Evolutionary conservation across 257 asterid species (phyloP).

Genomic region (Gentiana straminea): DNA sequence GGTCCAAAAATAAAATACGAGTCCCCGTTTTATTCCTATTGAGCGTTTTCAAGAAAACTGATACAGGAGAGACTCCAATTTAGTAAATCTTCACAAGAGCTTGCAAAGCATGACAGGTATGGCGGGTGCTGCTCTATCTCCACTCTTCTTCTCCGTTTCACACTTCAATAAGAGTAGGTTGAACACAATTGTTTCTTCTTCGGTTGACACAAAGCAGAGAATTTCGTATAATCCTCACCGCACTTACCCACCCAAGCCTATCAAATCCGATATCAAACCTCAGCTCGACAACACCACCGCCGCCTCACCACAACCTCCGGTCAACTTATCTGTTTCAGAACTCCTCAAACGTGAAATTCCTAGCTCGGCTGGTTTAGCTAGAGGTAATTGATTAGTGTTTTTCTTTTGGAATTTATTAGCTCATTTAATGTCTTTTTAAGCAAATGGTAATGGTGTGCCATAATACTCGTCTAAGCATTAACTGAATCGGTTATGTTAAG

Average conservation of each 20-base stretch:
- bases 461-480: too few relatives aligned
- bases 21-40: too few relatives aligned
- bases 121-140: constrained; percentile 41
- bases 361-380: constrained; percentile 7
- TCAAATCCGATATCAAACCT: constrained; percentile 7
- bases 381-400: constrained; percentile 18
- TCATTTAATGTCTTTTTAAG: not conserved
- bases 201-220: constrained; percentile 64
- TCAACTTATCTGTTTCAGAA: constrained; percentile 44
- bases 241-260: constrained; percentile 47
- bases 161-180: not conserved
- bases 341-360: constrained; percentile 58
- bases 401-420: not conserved
- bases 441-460: too few relatives aligned
- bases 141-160: constrained; percentile 20
- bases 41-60: too few relatives aligned
- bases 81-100: too few relatives aligned
- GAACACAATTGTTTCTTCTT: constrained; percentile 35
- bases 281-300: constrained; percentile 3
- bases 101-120: not conserved
- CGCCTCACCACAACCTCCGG: constrained; percentile 14
- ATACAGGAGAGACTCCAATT: too few relatives aligned
- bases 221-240: constrained; percentile 75
- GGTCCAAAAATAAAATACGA: too few relatives aligned
- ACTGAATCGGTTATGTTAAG: too few relatives aligned